phyloP scores from a whole-genome alignment of 2,329 filamentous ascomycete genomes.

The Colletotrichum endophyticum region DNA sequence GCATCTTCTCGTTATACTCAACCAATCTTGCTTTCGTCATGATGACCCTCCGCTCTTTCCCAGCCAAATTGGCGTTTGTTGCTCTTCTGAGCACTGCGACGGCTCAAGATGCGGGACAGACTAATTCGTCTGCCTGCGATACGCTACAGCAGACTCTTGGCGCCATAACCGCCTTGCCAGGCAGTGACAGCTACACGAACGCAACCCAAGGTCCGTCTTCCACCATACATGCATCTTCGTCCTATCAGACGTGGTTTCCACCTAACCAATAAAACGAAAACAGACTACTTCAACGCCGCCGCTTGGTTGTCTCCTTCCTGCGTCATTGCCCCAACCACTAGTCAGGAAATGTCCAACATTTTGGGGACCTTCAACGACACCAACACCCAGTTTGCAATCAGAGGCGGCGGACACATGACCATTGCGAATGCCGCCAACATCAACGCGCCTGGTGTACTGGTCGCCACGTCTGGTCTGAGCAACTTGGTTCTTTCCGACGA shows the following conservation, averaged over 20 bases:
- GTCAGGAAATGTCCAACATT: neutral
- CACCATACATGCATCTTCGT: too few relatives aligned
- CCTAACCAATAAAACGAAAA: neutral
- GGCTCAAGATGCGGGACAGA: neutral
- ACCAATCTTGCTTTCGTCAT: neutral
- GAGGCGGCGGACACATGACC: neutral
- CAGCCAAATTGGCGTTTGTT: neutral
- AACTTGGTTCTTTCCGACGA: neutral
- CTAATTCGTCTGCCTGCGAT: neutral
- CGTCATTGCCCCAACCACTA: neutral
- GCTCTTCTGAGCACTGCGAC: neutral
- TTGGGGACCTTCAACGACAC: neutral
- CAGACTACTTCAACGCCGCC: neutral
- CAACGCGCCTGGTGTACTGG: neutral
- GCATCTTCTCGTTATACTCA: neutral
- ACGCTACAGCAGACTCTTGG: neutral
- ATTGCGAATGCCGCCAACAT: neutral
- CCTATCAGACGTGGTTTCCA: neutral
- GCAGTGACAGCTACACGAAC: neutral
- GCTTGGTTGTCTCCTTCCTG: neutral
- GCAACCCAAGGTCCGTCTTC: neutral
- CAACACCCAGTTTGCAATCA: neutral
- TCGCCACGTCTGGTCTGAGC: neutral
- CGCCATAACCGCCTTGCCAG: neutral
- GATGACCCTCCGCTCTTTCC: neutral